A percentile compares a stretch with the other conserved stretches of the same genome.
These are phyloP conservation scores for Prillingera fragicola DNA, from an alignment of 1,284 basidiomycete genomes.

Conservation along the genomic window DNA sequence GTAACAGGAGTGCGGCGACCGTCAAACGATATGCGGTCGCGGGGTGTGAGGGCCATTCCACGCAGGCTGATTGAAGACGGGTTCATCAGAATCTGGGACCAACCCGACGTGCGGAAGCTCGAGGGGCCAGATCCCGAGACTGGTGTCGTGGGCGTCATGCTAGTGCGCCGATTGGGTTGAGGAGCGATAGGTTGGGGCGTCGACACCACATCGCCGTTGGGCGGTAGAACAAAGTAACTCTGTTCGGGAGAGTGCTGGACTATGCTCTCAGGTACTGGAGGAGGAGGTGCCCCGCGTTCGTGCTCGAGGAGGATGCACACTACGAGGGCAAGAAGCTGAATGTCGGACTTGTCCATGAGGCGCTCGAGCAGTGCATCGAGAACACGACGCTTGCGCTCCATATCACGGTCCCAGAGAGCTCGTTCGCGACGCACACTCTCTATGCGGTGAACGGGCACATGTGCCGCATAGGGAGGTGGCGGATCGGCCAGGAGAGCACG, in stretches of 20 bases:
- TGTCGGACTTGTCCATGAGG: conserved; percentile 61
- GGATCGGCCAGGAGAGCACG: conserved; percentile 50
- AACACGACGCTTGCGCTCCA: conserved; percentile 34
- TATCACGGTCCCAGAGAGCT: conserved; percentile 34
- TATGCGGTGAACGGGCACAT: conserved; percentile 13
- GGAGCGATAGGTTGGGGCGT: conserved; percentile 2
- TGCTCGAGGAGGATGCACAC: conserved; percentile 59
- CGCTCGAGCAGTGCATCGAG: conserved; percentile 53
- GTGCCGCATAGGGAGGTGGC: conserved; percentile 30
- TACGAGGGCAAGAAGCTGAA: conserved; percentile 77
- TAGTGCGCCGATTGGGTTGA: conserved; percentile 2
- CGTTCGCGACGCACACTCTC: conserved; percentile 18
- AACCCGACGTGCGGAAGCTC: conserved; percentile 36
- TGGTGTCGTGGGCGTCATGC: conserved; percentile 1
- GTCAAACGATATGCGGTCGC: conserved; percentile 34
- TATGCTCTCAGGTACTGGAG: conserved; percentile 15
- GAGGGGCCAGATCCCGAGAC: conserved; percentile 4
- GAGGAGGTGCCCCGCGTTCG: conserved; percentile 14
- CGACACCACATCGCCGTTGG: not conserved
- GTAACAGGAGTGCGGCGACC: conserved; percentile 4
- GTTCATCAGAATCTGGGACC: conserved; percentile 39
- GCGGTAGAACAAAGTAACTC: conserved; percentile 43
- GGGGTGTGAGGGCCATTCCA: conserved; percentile 32
- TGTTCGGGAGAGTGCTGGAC: conserved; percentile 34
- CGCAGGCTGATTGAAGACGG: conserved; percentile 31